Evolutionary conservation across 177 flowering plant genomes (phyloP), one percentile per base, ranked within the genome.

Genomic region (Vitis hybrid): DNA sequence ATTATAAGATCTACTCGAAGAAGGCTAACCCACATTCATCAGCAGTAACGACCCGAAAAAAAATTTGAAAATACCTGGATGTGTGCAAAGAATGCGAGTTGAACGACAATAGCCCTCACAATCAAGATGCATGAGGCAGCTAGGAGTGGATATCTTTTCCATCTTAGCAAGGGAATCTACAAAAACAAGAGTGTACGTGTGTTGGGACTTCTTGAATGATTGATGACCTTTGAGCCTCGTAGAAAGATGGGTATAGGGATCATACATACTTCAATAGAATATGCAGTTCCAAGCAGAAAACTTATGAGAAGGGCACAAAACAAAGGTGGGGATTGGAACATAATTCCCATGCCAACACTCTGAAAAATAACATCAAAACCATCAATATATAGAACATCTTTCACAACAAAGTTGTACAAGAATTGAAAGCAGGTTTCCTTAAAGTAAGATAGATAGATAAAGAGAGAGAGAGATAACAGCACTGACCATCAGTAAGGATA

Each of bases 201-300:
- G 45, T 39, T 39, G 39, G 0, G 20, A 0, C 15, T 14, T 19
- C 16, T 39, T 39, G 5, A 55, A 51, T 7, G 58, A 33, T 53
- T 26, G 56, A 53, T 53, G 16, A 53, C 14, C 14, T 53, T 13
- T 53, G 56, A n/a, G 16, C 5, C 56, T 53, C 56, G 2, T 13
- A 53, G 16, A 11, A 53, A 53, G 7, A 55, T 57, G 3, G 7
- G 14, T 3, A 10, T 29, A n/a, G 10, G 22, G 52, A 69, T 8
- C 8, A 2, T 52, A 70, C 83, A 69, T 68, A 85, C 86, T 39
- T 83, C 76, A 8, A 85, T 62, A 10, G 88, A 85, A 73, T 85
- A 85, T 48, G 66, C 86, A 65, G 71, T 85, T 22, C 88, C 88
- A 56, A 83, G 74, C 0, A 79, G 65, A 75, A 72, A 81, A 60